Conservation (phyloP, 176 grass and related monocot genomes). For the Poa pratensis region DNA sequence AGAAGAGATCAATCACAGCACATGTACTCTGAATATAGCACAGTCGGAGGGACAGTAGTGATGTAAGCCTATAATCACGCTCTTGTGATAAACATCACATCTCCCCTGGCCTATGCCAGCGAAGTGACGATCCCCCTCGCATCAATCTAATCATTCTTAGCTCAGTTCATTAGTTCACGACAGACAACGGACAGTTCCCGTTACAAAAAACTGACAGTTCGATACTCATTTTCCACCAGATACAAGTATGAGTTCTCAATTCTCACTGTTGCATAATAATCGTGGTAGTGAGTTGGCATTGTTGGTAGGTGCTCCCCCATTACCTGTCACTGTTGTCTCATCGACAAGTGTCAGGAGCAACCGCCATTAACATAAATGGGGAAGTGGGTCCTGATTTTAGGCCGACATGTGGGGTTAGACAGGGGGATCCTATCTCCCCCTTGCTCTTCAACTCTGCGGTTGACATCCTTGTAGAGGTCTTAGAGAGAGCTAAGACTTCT, state of each 20-base stretch:
- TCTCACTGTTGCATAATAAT: not conserved
- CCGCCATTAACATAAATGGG: too few species aligned
- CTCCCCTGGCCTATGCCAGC: constrained; percentile 1
- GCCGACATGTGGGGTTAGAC: too few species aligned
- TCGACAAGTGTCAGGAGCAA: constrained; percentile 51
- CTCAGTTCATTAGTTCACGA: not conserved
- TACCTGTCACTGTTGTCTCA: constrained; percentile 13
- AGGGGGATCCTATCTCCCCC: too few species aligned
- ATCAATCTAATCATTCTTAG: not conserved
- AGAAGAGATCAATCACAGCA: not conserved
- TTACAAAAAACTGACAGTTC: too few species aligned
- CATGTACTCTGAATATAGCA: not conserved
- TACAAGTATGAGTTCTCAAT: too few species aligned
- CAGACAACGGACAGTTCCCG: not conserved
- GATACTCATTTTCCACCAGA: too few species aligned
- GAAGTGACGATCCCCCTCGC: not conserved
- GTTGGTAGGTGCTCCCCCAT: not conserved
- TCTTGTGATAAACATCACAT: constrained; percentile 21
- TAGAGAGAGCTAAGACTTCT: too few species aligned
- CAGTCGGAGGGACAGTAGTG: not conserved
- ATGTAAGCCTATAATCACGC: not conserved
- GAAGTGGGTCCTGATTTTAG: too few species aligned
- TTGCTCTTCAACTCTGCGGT: too few species aligned
- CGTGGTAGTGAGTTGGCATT: constrained; percentile 21
- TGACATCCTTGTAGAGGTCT: too few species aligned